phyloP scores from a whole-genome alignment of 805 yeast species.

The Lipomyces mesembrius region DNA sequence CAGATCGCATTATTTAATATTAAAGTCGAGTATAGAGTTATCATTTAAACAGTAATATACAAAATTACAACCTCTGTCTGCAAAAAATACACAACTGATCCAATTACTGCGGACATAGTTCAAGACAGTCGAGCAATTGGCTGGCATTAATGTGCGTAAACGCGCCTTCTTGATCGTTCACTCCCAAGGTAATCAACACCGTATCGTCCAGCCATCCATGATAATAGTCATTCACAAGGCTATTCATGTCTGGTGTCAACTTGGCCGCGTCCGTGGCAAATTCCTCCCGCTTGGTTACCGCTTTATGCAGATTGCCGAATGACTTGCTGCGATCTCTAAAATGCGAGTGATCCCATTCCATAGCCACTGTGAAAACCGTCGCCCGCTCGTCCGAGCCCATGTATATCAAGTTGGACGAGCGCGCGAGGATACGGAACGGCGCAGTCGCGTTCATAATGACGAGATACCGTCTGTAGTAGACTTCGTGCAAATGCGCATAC shows the following conservation, averaged over 20 bases:
- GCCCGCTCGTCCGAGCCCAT: constrained; percentile 24
- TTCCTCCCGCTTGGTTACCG: neutral
- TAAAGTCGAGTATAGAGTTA: too few species aligned
- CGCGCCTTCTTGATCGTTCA: constrained; percentile 22
- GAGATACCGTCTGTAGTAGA: constrained; percentile 22
- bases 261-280: neutral
- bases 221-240: constrained; percentile 23
- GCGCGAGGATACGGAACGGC: constrained; percentile 31
- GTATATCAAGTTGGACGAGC: constrained; percentile 10
- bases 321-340: constrained; percentile 9
- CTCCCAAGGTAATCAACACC: constrained; percentile 25
- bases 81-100: too few species aligned
- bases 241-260: neutral
- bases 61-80: too few species aligned
- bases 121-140: constrained; percentile 26
- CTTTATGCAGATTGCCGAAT: neutral
- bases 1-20: too few species aligned
- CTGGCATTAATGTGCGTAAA: constrained; percentile 24
- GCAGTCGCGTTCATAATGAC: constrained; percentile 27
- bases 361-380: constrained; percentile 15
- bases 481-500: neutral
- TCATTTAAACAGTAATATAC: too few species aligned
- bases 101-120: neutral
- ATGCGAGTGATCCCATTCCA: constrained; percentile 31
- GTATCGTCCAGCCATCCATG: constrained; percentile 35